A percentile compares a stretch with the other conserved stretches of the same genome.
These are phyloP conservation scores for Debaryomyces subglobosus DNA, from an alignment of 1,139 yeast species.

Conservation along the genomic window DNA sequence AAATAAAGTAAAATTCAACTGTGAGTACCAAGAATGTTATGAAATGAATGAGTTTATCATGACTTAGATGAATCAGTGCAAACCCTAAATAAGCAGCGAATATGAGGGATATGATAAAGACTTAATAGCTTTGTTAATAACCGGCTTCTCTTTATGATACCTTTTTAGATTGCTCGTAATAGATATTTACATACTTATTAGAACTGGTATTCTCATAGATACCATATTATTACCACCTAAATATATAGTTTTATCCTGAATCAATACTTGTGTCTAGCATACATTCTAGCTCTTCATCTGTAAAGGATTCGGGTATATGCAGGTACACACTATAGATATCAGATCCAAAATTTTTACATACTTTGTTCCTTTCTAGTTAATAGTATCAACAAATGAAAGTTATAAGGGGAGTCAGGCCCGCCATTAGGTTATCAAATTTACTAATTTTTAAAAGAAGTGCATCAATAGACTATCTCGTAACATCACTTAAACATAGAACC, in stretches of 20 bases:
- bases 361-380: neutral
- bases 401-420: neutral
- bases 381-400: neutral
- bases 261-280: neutral
- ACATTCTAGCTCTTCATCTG: neutral
- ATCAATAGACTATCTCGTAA: conserved; percentile 19
- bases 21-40: conserved; percentile 53
- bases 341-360: neutral
- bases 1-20: conserved; percentile 55
- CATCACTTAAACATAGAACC: conserved; percentile 8
- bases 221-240: conserved; percentile 16
- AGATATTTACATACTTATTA: conserved; percentile 26
- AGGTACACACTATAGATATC: neutral
- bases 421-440: neutral
- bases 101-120: conserved; percentile 28
- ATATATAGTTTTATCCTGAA: neutral
- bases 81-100: conserved; percentile 54
- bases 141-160: neutral
- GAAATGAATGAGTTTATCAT: conserved; percentile 60
- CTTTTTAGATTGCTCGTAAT: neutral
- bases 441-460: conserved; percentile 2
- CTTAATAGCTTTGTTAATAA: conserved; percentile 20
- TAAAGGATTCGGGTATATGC: neutral
- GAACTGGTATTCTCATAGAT: conserved; percentile 26
- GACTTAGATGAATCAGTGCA: conserved; percentile 46